Conservation (phyloP, 345 rosid genomes). For the Leavenworthia alabamica region DNA sequence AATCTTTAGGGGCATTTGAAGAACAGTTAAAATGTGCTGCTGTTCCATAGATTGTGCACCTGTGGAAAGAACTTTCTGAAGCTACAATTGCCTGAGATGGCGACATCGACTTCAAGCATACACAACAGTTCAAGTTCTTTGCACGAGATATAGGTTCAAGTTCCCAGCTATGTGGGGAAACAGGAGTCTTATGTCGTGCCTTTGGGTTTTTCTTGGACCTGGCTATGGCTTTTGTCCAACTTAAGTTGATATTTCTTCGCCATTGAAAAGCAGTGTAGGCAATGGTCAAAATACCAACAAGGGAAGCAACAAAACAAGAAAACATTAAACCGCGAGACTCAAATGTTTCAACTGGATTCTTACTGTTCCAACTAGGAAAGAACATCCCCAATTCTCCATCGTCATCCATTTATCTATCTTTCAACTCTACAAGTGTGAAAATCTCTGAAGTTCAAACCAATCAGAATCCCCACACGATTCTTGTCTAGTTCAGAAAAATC, state of each 20-base stretch:
- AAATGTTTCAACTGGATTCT: constrained; percentile 39
- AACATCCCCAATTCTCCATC: constrained; percentile 46
- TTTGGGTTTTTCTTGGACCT: constrained; percentile 88
- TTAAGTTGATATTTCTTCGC: constrained; percentile 88
- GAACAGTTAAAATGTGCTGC: constrained; percentile 77
- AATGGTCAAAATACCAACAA: constrained; percentile 77
- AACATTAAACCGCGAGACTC: constrained; percentile 58
- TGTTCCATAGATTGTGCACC: constrained; percentile 70
- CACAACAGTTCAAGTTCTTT: constrained; percentile 79
- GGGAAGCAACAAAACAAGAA: constrained; percentile 62
- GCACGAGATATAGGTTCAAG: constrained; percentile 61
- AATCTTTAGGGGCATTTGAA: constrained; percentile 62
- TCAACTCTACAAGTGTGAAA: not conserved
- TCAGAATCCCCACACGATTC: not conserved
- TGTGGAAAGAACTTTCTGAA: constrained; percentile 55
- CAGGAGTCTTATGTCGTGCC: constrained; percentile 63
- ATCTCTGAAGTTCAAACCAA: not conserved
- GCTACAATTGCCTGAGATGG: constrained; percentile 56
- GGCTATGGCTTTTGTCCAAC: constrained; percentile 92
- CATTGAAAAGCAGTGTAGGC: constrained; percentile 90
- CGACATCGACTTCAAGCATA: constrained; percentile 67
- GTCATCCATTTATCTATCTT: constrained; percentile 49
- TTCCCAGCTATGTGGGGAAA: constrained; percentile 70
- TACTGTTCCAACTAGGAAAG: constrained; percentile 44
- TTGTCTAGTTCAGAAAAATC: constrained; percentile 4